These are phyloP conservation scores for Teunomyces panamensis DNA, from an alignment of 805 yeast species.

Conservation along the genomic window DNA sequence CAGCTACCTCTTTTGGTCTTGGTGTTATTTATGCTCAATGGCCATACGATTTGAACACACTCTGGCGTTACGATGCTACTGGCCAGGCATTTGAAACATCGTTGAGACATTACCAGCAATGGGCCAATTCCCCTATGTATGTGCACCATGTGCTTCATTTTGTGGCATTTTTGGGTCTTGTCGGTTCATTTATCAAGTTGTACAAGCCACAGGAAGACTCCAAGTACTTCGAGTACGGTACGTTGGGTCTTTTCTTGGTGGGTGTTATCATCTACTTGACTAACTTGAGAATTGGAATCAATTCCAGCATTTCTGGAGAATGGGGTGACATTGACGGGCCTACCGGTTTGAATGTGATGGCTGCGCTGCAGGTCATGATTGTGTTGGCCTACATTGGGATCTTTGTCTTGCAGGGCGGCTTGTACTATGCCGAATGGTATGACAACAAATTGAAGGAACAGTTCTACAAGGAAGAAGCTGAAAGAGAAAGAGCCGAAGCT, in stretches of 20 bases:
- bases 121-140: constrained; percentile 64
- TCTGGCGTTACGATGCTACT: constrained; percentile 56
- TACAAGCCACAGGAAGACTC: constrained; percentile 86
- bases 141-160: constrained; percentile 62
- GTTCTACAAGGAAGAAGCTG: constrained; percentile 28
- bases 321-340: constrained; percentile 93
- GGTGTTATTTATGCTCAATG: constrained; percentile 78
- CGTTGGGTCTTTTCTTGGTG: constrained; percentile 68
- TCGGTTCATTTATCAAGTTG: constrained; percentile 73
- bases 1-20: constrained; percentile 71
- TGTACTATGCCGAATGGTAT: constrained; percentile 80
- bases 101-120: constrained; percentile 66
- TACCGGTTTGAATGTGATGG: constrained; percentile 88
- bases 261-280: constrained; percentile 80
- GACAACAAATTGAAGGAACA: constrained; percentile 33
- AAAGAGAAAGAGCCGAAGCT: constrained; percentile 11
- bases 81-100: constrained; percentile 54
- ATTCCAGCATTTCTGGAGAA: constrained; percentile 62
- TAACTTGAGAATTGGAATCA: constrained; percentile 77
- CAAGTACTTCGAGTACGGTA: constrained; percentile 86
- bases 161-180: constrained; percentile 60
- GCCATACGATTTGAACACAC: constrained; percentile 75
- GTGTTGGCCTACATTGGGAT: constrained; percentile 72
- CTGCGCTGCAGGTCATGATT: constrained; percentile 81
- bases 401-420: constrained; percentile 80